A percentile compares a stretch with the other conserved stretches of the same genome.
Conservation (phyloP, 2,329 filamentous ascomycete species). For the Parafenestella ontariensis region DNA sequence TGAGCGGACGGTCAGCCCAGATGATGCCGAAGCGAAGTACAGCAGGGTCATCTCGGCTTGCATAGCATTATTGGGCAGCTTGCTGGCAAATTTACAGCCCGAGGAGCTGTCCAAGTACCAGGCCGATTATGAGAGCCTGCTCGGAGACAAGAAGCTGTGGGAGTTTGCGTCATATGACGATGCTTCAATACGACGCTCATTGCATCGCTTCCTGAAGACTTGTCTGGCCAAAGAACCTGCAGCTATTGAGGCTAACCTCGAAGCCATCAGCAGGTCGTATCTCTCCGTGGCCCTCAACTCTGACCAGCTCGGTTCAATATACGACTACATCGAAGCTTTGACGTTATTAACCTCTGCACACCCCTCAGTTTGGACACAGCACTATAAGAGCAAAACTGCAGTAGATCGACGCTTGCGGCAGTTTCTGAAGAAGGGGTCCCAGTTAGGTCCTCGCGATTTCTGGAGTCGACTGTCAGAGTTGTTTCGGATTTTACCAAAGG, state of each 20-base stretch:
- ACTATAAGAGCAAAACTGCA: conserved; percentile 65
- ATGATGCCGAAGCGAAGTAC: conserved; percentile 88
- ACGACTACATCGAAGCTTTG: conserved; percentile 73
- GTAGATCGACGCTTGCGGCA: conserved; percentile 67
- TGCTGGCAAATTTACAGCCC: conserved; percentile 54
- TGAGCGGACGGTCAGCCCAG: conserved; percentile 79
- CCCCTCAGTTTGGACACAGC: conserved; percentile 76
- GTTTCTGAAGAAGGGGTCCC: conserved; percentile 84
- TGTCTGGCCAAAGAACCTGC: conserved; percentile 58
- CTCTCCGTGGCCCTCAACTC: conserved; percentile 76
- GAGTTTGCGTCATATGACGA: conserved; percentile 64
- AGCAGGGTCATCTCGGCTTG: conserved; percentile 74
- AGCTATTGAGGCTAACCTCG: conserved; percentile 49
- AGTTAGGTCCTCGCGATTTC: conserved; percentile 73
- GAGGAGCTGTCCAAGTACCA: conserved; percentile 67
- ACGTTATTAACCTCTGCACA: conserved; percentile 68
- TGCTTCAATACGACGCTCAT: conserved; percentile 63
- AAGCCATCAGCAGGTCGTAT: conserved; percentile 71
- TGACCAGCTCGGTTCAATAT: conserved; percentile 75
- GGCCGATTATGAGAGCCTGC: conserved; percentile 68
- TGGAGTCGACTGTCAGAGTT: conserved; percentile 75
- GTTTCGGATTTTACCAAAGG: conserved; percentile 62
- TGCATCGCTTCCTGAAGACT: conserved; percentile 63
- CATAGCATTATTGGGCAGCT: conserved; percentile 61
- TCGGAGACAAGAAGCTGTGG: conserved; percentile 70